Conservation (phyloP, 2,329 filamentous ascomycete species). For the Trichoderma citrinoviride region DNA sequence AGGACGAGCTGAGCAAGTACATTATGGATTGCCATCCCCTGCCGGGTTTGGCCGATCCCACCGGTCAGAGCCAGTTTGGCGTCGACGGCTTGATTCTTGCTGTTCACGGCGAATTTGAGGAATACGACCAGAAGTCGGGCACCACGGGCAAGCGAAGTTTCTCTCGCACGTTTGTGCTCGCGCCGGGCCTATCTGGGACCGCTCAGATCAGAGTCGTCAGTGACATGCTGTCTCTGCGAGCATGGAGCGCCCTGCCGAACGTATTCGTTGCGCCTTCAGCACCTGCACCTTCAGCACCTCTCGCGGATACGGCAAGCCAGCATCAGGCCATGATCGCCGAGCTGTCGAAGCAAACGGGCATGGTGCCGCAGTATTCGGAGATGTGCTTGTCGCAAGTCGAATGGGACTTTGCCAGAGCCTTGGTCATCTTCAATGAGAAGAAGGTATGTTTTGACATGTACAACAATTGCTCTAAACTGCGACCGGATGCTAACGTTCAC, state of each 20-base stretch:
- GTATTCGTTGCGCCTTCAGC: conserved; percentile 36
- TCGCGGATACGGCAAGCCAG: conserved; percentile 35
- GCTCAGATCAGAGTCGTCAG: conserved; percentile 71
- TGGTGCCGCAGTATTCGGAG: conserved; percentile 75
- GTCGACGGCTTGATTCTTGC: conserved; percentile 76
- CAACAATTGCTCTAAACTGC: background rate
- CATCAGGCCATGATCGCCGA: conserved; percentile 71
- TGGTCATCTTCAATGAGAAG: conserved; percentile 71
- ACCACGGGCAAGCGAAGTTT: conserved; percentile 70
- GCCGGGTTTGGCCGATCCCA: conserved; percentile 67
- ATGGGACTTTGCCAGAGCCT: conserved; percentile 76
- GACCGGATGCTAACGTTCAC: background rate
- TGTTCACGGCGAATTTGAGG: conserved; percentile 82
- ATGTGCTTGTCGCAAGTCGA: conserved; percentile 76
- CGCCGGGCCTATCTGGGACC: conserved; percentile 65
- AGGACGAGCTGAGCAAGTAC: conserved; percentile 67
- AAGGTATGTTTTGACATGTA: conserved; percentile 52
- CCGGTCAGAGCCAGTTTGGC: conserved; percentile 59
- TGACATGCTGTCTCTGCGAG: conserved; percentile 72
- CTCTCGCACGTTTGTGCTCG: conserved; percentile 75
- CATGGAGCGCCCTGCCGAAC: conserved; percentile 55
- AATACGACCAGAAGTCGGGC: conserved; percentile 57
- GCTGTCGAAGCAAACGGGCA: conserved; percentile 72
- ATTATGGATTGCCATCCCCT: conserved; percentile 78
- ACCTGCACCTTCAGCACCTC: conserved; percentile 27